Percentiles rank a stretch among this genome's conserved stretches.
These are phyloP conservation scores for Dothistroma pini DNA, from an alignment of 2,329 filamentous ascomycete species.

Conservation along the genomic window DNA sequence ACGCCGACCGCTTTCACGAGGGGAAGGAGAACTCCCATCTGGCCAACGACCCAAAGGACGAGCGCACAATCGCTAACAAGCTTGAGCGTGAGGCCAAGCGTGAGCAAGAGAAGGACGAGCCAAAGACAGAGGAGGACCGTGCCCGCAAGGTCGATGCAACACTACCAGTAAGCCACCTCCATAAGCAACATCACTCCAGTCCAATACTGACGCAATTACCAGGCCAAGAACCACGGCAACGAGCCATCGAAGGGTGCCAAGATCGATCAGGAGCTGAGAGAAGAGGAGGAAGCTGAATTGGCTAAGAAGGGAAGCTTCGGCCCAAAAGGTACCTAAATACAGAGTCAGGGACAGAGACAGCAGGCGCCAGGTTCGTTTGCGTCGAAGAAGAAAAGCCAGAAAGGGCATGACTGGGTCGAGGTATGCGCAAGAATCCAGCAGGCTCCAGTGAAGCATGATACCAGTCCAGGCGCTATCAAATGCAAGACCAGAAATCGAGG, in stretches of 20 bases:
- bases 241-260: slow-evolving; percentile 68
- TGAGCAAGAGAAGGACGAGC: slow-evolving; percentile 37
- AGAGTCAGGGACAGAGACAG: background rate
- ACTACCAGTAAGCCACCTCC: slow-evolving; percentile 34
- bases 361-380: background rate
- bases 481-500: background rate
- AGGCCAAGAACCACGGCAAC: slow-evolving; percentile 66
- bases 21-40: slow-evolving; percentile 67
- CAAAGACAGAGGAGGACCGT: slow-evolving; percentile 36
- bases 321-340: slow-evolving; percentile 24
- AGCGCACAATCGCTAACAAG: slow-evolving; percentile 68
- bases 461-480: background rate
- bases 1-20: slow-evolving; percentile 62
- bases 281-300: slow-evolving; percentile 64
- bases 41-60: slow-evolving; percentile 68
- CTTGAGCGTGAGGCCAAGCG: slow-evolving; percentile 55
- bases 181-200: background rate
- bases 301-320: slow-evolving; percentile 55
- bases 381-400: background rate
- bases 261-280: slow-evolving; percentile 64
- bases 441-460: background rate
- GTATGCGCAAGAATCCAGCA: background rate
- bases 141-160: slow-evolving; percentile 58
- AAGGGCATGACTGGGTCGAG: background rate
- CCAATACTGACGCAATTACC: slow-evolving; percentile 1